Conservation (phyloP, 2,329 filamentous ascomycete genomes). For the Chaetothyriales sp. region DNA sequence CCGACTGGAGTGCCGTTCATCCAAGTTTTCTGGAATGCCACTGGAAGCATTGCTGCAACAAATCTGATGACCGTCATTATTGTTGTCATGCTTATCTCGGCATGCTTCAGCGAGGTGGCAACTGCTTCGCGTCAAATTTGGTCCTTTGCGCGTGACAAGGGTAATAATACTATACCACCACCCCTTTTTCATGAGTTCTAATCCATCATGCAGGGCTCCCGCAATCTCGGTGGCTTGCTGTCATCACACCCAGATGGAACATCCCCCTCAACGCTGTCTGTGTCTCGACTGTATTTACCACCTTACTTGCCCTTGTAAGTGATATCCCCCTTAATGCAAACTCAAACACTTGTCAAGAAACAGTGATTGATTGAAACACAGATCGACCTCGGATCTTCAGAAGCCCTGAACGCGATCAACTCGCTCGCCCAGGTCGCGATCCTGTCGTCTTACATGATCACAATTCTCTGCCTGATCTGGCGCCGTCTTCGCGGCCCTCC, state of each 20-base stretch:
- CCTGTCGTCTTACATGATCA: conserved; percentile 30
- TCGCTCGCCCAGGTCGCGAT: conserved; percentile 24
- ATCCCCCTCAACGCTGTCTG: conserved; percentile 23
- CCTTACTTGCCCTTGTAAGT: conserved; percentile 23
- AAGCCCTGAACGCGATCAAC: conserved; percentile 27
- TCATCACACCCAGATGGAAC: conserved; percentile 15
- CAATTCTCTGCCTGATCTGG: conserved; percentile 31
- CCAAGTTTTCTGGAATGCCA: conserved; percentile 35
- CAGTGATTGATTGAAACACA: neutral
- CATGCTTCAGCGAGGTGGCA: conserved; percentile 39
- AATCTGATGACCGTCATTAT: conserved; percentile 34
- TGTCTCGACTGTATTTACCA: conserved; percentile 32
- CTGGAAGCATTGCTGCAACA: conserved; percentile 27
- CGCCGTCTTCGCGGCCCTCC: conserved; percentile 28
- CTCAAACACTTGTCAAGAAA: too few relatives aligned
- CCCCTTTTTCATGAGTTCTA: too few relatives aligned
- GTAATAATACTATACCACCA: conserved; percentile 10
- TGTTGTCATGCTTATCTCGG: conserved; percentile 28
- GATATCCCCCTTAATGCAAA: too few relatives aligned
- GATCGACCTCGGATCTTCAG: conserved; percentile 19
- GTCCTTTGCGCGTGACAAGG: conserved; percentile 35
- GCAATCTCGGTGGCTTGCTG: neutral
- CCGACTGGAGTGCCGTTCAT: conserved; percentile 34
- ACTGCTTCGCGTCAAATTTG: conserved; percentile 44
- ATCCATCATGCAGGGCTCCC: too few relatives aligned